Evolutionary conservation across 2,329 filamentous ascomycete genomes (phyloP).

Genomic region (Nakataea oryzae): DNA sequence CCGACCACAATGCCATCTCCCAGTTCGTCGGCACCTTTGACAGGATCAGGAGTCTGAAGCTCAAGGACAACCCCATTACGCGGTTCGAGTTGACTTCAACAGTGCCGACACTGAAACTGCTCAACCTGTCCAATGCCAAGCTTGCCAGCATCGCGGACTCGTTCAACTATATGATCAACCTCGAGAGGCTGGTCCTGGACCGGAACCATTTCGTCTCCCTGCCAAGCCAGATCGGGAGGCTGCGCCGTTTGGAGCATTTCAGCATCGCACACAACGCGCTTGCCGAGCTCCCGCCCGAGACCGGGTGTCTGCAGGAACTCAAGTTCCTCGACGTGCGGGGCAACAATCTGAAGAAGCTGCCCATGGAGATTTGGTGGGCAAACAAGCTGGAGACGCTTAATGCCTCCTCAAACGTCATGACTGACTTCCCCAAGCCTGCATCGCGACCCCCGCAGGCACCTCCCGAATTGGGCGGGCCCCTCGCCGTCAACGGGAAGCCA

Average conservation of each 20-base stretch:
- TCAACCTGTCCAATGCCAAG: conserved; percentile 88
- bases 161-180: conserved; percentile 76
- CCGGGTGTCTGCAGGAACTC: conserved; percentile 78
- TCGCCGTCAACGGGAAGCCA: conserved; percentile 29
- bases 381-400: conserved; percentile 85
- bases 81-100: conserved; percentile 75
- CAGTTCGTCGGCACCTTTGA: conserved; percentile 85
- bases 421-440: conserved; percentile 79
- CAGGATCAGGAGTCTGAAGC: conserved; percentile 69
- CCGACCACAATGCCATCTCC: conserved; percentile 88
- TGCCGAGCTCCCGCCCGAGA: conserved; percentile 72
- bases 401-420: conserved; percentile 86
- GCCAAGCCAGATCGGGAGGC: conserved; percentile 72
- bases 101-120: conserved; percentile 70
- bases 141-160: conserved; percentile 81
- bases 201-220: conserved; percentile 93
- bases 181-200: conserved; percentile 82
- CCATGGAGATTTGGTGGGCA: conserved; percentile 93
- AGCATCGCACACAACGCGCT: conserved; percentile 90
- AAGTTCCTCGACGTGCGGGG: conserved; percentile 80
- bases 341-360: conserved; percentile 84
- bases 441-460: conserved; percentile 56
- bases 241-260: conserved; percentile 78
- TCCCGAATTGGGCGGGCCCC: conserved; percentile 29
- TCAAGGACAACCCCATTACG: conserved; percentile 93